Conservation (phyloP, 2,329 filamentous ascomycete genomes). For the Colletotrichum sp. region DNA sequence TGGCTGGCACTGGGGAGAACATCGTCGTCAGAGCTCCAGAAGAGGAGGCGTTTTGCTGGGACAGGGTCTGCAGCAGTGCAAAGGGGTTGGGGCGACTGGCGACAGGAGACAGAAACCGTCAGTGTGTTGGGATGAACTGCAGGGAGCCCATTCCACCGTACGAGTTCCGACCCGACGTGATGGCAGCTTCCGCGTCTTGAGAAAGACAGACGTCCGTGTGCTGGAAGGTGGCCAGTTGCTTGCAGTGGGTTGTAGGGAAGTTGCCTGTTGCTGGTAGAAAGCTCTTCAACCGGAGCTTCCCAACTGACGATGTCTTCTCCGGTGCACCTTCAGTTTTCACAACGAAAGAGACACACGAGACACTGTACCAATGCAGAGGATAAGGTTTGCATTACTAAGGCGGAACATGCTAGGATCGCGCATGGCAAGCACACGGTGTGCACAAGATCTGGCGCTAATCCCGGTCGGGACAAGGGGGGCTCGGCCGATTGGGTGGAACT, state of each 20-base stretch:
- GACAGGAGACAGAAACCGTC: background rate
- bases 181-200: background rate
- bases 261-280: background rate
- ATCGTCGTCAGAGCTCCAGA: slow-evolving; percentile 15
- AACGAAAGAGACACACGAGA: background rate
- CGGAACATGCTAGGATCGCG: slow-evolving; percentile 1
- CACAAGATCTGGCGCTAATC: slow-evolving; percentile 20
- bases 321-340: background rate
- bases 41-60: slow-evolving; percentile 4
- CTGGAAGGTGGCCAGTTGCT: background rate
- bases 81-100: background rate
- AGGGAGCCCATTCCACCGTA: background rate
- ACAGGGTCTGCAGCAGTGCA: slow-evolving; percentile 15
- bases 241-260: background rate
- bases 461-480: background rate
- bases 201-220: background rate
- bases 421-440: slow-evolving; percentile 11
- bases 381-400: slow-evolving; percentile 23
- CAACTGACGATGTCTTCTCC: background rate
- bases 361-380: slow-evolving; percentile 19
- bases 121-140: slow-evolving; percentile 14
- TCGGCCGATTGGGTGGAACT: slow-evolving; percentile 10
- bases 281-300: background rate
- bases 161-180: background rate
- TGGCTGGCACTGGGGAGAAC: background rate